These are phyloP conservation scores for Kurtzmaniella quercitrusa DNA, from an alignment of 1,139 yeast species.

Conservation along the genomic window DNA sequence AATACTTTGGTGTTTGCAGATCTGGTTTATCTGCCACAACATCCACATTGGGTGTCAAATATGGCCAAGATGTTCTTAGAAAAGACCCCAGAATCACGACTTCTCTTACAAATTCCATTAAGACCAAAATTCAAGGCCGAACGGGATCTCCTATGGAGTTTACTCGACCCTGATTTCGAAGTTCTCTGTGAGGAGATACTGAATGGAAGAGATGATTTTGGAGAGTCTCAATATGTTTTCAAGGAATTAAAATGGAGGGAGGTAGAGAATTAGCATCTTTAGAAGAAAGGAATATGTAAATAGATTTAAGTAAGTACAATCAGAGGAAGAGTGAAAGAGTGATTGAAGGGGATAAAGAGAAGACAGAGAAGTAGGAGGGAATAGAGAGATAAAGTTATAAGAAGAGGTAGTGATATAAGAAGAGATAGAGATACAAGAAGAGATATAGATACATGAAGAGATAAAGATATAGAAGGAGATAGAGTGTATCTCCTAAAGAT, in stretches of 20 bases:
- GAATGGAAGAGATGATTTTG: conserved; percentile 83
- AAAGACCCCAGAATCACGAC: conserved; percentile 30
- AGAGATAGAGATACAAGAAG: too few species aligned
- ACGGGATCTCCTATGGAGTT: conserved; percentile 54
- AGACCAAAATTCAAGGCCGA: conserved; percentile 64
- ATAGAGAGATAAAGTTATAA: conserved; percentile 2
- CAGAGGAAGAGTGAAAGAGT: too few species aligned
- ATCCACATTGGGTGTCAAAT: conserved; percentile 67
- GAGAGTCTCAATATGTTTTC: conserved; percentile 60
- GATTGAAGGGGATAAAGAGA: conserved; percentile 1
- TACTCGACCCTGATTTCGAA: conserved; percentile 34
- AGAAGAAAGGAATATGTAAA: too few species aligned
- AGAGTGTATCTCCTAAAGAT: too few species aligned
- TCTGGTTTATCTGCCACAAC: conserved; percentile 80
- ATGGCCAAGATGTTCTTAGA: conserved; percentile 49
- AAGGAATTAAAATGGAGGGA: conserved; percentile 19
- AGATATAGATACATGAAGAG: conserved; percentile 2
- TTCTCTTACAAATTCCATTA: conserved; percentile 72
- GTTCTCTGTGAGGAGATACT: conserved; percentile 33
- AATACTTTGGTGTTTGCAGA: conserved; percentile 73
- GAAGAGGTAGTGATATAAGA: too few species aligned
- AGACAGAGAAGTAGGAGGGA: too few species aligned
- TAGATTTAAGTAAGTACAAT: too few species aligned
- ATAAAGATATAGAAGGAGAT: too few species aligned
- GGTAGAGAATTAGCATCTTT: neutral